Base-by-base conservation (phyloP, 805 yeast genomes). In the Candida piceae region DNA sequence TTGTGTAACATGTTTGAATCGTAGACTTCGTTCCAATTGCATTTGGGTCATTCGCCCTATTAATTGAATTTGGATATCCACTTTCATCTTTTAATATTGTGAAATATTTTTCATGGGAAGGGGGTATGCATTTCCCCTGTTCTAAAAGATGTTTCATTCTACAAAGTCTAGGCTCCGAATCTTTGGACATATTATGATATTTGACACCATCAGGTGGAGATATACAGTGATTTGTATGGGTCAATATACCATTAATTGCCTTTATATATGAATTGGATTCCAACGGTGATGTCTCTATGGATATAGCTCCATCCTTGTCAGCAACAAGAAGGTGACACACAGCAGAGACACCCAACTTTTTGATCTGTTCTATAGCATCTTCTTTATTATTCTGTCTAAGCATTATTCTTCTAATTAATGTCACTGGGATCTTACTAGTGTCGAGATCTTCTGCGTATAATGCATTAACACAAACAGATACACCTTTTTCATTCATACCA, bases 151-250 rank as follows among this genome's bases (percentile, higher is more conserved):
- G 23, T 16, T 34, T 20, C 18, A 37, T 31, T 5, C 24, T 29
- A 7, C 37, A 30, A 17, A 28, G 32, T 20, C 44, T 29, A n/a
- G 13, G 15, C 17, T 8, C 9, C 5, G 41, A 36, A 21, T 40
- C 44, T 9, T 7, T 5, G 11, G 24, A 6, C 4, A 23, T 11
- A 22, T 33, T 27, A 7, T 8, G 11, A 19, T 15, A 11, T 20
- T 23, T 22, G 18, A 34, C 31, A 7, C 41, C 41, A 8, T 15
- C 15, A 5, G 35, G 39, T 11, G 31, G 29, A 15, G n/a, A 11
- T 7, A 40, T 10, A 34, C 44, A 40, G 20, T 40, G 44, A 28
- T 40, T 40, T 15, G 41, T 24, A 26, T 40, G 44, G 3, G 38
- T 20, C 6, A 40, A 21, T 6, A 16, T 23, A 4, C 29, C 22